phyloP scores from a whole-genome alignment of 2,329 filamentous ascomycete species.

The Calonectria hongkongensis region DNA sequence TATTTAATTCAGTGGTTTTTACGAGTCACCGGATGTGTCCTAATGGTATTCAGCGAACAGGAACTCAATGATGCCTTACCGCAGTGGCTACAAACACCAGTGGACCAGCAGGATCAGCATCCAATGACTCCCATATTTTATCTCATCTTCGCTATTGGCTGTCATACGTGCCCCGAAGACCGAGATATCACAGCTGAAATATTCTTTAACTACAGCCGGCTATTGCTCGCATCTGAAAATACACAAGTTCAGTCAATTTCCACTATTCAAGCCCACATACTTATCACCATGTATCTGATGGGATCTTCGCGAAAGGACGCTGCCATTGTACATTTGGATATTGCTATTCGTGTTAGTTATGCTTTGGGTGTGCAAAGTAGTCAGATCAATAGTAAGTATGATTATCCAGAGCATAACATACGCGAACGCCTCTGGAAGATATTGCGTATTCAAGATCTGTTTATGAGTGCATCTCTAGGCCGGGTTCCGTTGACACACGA shows the following conservation, averaged over 20 bases:
- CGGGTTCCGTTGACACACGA: neutral
- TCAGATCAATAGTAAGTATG: neutral
- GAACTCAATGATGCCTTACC: neutral
- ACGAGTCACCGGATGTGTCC: neutral
- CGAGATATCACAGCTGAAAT: neutral
- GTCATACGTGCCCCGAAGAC: neutral
- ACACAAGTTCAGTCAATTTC: neutral
- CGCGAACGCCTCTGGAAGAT: slow-evolving; percentile 12
- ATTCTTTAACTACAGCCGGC: neutral
- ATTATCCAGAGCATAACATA: neutral
- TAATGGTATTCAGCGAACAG: neutral
- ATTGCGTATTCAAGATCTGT: neutral
- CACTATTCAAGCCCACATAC: neutral
- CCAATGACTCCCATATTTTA: neutral
- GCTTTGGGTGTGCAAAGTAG: neutral
- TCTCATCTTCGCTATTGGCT: neutral
- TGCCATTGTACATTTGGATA: neutral
- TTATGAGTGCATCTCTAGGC: neutral
- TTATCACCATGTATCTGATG: neutral
- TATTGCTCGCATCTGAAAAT: neutral
- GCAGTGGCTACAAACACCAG: neutral
- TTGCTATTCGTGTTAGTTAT: neutral
- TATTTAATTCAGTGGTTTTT: neutral
- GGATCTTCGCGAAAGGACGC: neutral
- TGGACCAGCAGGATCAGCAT: neutral